Percentiles rank a stretch among this genome's conserved stretches.
Conservation (phyloP, 768 basidiomycete species). For the Suillus subaureus region DNA sequence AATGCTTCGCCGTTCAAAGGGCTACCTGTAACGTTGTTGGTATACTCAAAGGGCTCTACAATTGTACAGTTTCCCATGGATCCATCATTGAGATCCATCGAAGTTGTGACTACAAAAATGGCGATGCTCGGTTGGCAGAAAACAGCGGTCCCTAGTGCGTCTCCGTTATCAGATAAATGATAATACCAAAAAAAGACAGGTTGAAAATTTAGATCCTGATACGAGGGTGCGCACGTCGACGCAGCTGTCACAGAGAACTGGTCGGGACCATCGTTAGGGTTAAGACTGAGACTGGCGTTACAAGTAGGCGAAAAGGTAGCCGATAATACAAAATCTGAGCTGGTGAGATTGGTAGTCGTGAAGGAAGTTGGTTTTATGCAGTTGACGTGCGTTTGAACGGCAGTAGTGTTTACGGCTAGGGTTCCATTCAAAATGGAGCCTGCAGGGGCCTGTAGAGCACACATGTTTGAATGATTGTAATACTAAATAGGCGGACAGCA, state of each 20-base stretch:
- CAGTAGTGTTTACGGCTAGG: conserved; percentile 54
- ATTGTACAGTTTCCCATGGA: conserved; percentile 41
- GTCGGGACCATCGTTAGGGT: conserved; percentile 37
- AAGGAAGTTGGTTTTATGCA: conserved; percentile 45
- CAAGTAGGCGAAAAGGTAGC: conserved; percentile 57
- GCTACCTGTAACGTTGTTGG: conserved; percentile 55
- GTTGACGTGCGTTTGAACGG: conserved; percentile 44
- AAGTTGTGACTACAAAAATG: conserved; percentile 44
- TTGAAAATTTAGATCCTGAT: conserved; percentile 40
- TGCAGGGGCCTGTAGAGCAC: conserved; percentile 41
- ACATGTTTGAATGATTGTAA: not conserved
- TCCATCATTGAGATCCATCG: conserved; percentile 45
- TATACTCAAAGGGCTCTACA: conserved; percentile 28
- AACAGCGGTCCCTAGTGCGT: conserved; percentile 47
- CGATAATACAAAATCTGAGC: conserved; percentile 38
- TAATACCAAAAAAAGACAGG: conserved; percentile 76
- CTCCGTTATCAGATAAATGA: conserved; percentile 31
- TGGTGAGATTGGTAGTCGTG: conserved; percentile 19
- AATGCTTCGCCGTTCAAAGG: conserved; percentile 49
- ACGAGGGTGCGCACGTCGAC: conserved; percentile 30
- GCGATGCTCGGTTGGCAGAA: conserved; percentile 60
- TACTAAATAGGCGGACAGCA: conserved; percentile 9
- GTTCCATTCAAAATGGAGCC: conserved; percentile 52
- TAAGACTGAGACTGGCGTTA: conserved; percentile 37
- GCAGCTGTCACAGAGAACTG: conserved; percentile 54